phyloP scores from a whole-genome alignment of 2,329 filamentous ascomycete genomes.

The Ophiostoma perfectum region DNA sequence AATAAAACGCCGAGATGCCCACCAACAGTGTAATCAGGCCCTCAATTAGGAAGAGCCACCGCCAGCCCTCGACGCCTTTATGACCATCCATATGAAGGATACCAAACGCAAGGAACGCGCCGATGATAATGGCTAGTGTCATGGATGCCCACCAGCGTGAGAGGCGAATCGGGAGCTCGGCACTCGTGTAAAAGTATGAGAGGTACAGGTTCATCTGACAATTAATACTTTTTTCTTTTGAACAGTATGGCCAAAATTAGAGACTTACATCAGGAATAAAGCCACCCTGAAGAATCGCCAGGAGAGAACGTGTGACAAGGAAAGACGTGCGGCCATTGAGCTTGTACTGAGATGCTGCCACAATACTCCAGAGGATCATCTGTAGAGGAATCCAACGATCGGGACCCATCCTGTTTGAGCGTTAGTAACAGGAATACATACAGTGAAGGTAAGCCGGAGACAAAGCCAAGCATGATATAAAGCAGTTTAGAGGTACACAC shows the following conservation, averaged over 20 bases:
- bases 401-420: conserved; percentile 38
- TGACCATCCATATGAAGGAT: conserved; percentile 40
- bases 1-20: conserved; percentile 48
- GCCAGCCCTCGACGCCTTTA: conserved; percentile 36
- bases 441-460: no score
- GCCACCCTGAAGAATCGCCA: neutral
- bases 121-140: conserved; percentile 38
- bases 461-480: no score
- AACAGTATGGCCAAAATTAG: neutral
- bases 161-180: conserved; percentile 38
- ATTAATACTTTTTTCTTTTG: neutral
- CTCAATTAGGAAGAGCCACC: conserved; percentile 54
- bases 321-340: conserved; percentile 34
- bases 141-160: conserved; percentile 41
- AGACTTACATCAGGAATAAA: neutral
- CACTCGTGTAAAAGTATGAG: conserved; percentile 42
- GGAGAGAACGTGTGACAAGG: conserved; percentile 32
- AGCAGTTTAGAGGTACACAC: conserved; percentile 23
- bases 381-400: conserved; percentile 57
- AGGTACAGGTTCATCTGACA: neutral
- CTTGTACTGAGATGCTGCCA: conserved; percentile 38
- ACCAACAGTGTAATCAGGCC: conserved; percentile 42
- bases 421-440: neutral
- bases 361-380: conserved; percentile 52
- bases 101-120: conserved; percentile 37